Evolutionary conservation across 2,329 filamentous ascomycete genomes (phyloP).

Genomic region (Didymella exigua): DNA sequence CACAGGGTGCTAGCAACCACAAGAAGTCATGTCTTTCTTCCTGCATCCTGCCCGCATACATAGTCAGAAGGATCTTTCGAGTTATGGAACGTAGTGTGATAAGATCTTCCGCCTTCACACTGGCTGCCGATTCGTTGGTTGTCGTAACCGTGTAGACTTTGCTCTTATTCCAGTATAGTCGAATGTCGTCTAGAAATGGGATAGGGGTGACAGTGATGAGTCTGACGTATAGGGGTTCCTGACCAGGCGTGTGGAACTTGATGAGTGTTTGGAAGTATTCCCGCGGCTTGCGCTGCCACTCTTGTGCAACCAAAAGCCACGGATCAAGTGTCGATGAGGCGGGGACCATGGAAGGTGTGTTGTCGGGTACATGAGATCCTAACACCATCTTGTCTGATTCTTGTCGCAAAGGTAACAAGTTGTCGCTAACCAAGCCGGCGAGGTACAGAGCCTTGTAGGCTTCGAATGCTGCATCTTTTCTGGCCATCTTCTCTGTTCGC

Average conservation of each 20-base stretch:
- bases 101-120: constrained; percentile 25
- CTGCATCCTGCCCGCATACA: constrained; percentile 29
- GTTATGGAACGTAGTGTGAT: constrained; percentile 32
- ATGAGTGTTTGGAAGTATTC: constrained; percentile 31
- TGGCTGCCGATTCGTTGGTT: constrained; percentile 16
- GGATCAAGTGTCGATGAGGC: constrained; percentile 38
- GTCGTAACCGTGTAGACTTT: constrained; percentile 27
- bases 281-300: constrained; percentile 18
- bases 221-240: constrained; percentile 27
- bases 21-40: constrained; percentile 36
- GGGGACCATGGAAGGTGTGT: constrained; percentile 34
- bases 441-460: constrained; percentile 74
- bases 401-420: constrained; percentile 69
- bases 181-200: constrained; percentile 26
- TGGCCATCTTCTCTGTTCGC: constrained; percentile 73
- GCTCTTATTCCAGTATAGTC: constrained; percentile 42
- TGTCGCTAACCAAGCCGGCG: constrained; percentile 75
- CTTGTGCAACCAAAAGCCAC: constrained; percentile 30
- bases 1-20: constrained; percentile 37
- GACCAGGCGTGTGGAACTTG: constrained; percentile 15
- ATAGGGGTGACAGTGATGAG: constrained; percentile 30
- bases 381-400: constrained; percentile 24
- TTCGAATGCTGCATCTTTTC: constrained; percentile 81
- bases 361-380: constrained; percentile 34
- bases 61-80: constrained; percentile 31